Evolutionary conservation across 1,139 yeast genomes (phyloP), one percentile per base, ranked within the genome.

Genomic region (Yamadazyma diospyri): DNA sequence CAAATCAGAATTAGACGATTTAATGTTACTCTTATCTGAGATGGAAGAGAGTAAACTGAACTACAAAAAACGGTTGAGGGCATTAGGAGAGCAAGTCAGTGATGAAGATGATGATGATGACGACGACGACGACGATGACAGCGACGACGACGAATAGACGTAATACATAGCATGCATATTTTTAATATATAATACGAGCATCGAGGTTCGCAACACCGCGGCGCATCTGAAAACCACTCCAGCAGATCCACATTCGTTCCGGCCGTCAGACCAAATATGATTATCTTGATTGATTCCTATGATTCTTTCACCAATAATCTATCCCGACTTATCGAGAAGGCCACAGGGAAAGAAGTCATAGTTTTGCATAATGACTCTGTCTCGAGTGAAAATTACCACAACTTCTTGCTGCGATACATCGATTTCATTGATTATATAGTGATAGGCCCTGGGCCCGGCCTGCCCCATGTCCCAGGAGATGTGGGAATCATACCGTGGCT

Each of bases 361-460:
- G 81, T 85, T 2, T 75, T 88, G 26, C 92, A 82, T 50, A 87
- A 87, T 52, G 95, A 89, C 55, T 62, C 86, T 0, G 66, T 81
- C 37, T 28, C 41, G 5, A 54, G 61, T 6, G 42, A 44, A 2
- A 59, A 61, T 25, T 67, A 67, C 41, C 54, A 55, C 9, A 30
- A 56, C 2, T 59, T 71, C 9, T 63, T 68, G 8, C 47, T 69
- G 6, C 53, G 62, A 1, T 54, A 69, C 37, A 43, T 72, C 12
- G 54, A 59, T 2, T 52, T 64, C n/a, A 81, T 87, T 46, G 86
- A 83, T 37, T 88, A 87, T 30, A 69, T 94, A 4, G 79, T 92
- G 0, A 71, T 92, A 10, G 98, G 98, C 0, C 99, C 99, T 0
- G 99, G 99, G 0, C 99, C 99, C 0, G 99, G 99, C 0, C 78